These are phyloP conservation scores for Abrus pulchellus DNA, from an alignment of 306 rosid genomes.

Conservation along the genomic window DNA sequence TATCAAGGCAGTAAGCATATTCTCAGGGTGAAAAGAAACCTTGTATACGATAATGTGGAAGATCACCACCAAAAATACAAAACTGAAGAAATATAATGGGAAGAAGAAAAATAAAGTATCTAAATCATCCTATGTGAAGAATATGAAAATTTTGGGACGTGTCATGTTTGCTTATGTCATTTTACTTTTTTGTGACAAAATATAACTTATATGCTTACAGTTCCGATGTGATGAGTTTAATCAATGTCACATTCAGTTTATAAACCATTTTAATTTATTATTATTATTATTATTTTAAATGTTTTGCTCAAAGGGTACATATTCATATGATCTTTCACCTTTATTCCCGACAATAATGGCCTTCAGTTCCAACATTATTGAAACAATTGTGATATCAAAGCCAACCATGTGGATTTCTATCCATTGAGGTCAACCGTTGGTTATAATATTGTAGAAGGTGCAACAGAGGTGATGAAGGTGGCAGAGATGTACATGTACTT, in stretches of 20 bases:
- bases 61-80: neutral
- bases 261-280: neutral
- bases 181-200: neutral
- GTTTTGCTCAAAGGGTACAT: conserved; percentile 19
- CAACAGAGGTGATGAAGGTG: conserved; percentile 23
- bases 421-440: conserved; percentile 31
- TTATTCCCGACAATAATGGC: conserved; percentile 41
- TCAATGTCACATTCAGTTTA: neutral
- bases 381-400: neutral
- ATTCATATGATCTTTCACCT: conserved; percentile 42
- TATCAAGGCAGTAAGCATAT: conserved; percentile 19
- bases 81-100: neutral
- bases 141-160: neutral
- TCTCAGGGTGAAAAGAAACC: neutral
- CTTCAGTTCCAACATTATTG: conserved; percentile 25
- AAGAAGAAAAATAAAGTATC: neutral
- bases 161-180: neutral
- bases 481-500: neutral
- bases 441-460: neutral
- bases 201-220: neutral
- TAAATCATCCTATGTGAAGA: neutral
- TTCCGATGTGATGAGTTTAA: neutral
- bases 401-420: conserved; percentile 52
- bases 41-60: neutral
- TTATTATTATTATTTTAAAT: neutral